Evolutionary conservation across 352 stramenopile species (phyloP), one percentile per base, ranked within the genome.

Genomic region (Bremia lactucae): DNA sequence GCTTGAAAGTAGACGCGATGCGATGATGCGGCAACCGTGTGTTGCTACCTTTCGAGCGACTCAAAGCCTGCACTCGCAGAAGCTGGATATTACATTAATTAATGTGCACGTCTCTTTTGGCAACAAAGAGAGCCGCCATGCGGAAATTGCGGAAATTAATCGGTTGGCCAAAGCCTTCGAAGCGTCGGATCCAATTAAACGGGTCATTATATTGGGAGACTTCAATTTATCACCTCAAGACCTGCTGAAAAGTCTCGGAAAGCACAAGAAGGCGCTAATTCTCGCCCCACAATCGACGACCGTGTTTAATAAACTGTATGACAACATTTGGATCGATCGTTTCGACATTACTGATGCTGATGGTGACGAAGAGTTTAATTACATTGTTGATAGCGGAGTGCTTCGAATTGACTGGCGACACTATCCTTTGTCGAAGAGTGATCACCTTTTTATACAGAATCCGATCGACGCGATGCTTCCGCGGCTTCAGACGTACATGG

Each of bases 161-260:
- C 47, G 31, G 16, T 16, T 78, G 28, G 36, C 55, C 23, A 46
- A 39, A 11, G 52, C 57, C 20, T 24, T 72, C 9, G 42, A 21
- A 5, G 22, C 19, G 18, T 33, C 37, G 7, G 24, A 42, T 19
- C 37, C 26, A n/a, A 51, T 28, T n/a, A 29, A 42, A 5, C 45
- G 41, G 15, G 46, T 82, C 3, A 33, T 84, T 10, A 52, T 84
- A 9, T 38, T 87, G 4, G 74, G 72, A 16, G 72, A 84, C 46
- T 83, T 87, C 43, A 84, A 84, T 41, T 54, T 87, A 29, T 53
- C 67, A 1, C 72, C 64, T 0, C 61, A 79, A 25, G 71, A 83
- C 8, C 44, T 73, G 9, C 36, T 60, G 2, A 42, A 44, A 4
- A 57, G 52, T 23, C 42, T 51, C 0, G 31, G 56, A 0, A 57